phyloP scores from a whole-genome alignment of 2,329 filamentous ascomycete species.

The Sclerotinia borealis region DNA sequence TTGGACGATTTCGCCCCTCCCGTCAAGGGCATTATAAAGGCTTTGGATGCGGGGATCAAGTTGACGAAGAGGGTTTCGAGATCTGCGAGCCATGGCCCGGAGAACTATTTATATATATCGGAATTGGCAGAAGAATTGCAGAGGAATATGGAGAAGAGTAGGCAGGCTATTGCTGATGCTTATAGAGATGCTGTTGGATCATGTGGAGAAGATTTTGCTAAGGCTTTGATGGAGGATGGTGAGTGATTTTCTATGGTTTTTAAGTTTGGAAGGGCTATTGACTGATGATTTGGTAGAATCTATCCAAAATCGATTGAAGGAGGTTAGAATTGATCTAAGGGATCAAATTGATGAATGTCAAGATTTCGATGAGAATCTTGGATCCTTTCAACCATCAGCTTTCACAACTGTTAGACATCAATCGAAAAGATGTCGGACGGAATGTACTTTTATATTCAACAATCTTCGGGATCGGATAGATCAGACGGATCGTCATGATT shows the following conservation, averaged over 20 bases:
- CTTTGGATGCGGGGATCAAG: slow-evolving; percentile 27
- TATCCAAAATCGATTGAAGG: slow-evolving; percentile 24
- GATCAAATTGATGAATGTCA: slow-evolving; percentile 27
- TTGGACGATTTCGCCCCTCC: slow-evolving; percentile 24
- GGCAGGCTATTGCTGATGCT: slow-evolving; percentile 23
- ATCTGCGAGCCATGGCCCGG: slow-evolving; percentile 20
- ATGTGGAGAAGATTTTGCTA: slow-evolving; percentile 24
- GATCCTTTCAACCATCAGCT: slow-evolving; percentile 22
- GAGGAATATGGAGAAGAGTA: slow-evolving; percentile 21
- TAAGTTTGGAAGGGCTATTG: neutral
- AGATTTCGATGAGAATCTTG: slow-evolving; percentile 27
- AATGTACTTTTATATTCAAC: slow-evolving; percentile 26
- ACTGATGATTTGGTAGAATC: slow-evolving; percentile 18
- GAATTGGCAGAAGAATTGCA: slow-evolving; percentile 24
- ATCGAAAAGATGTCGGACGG: slow-evolving; percentile 23
- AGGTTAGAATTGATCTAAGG: slow-evolving; percentile 26
- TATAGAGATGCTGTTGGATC: slow-evolving; percentile 22
- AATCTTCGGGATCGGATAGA: slow-evolving; percentile 19
- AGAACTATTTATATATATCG: slow-evolving; percentile 25
- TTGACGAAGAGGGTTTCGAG: slow-evolving; percentile 23
- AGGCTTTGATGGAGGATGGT: slow-evolving; percentile 27
- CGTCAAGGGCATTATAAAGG: slow-evolving; percentile 28
- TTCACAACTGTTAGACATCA: slow-evolving; percentile 23
- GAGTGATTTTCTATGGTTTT: slow-evolving; percentile 14
- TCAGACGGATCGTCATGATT: slow-evolving; percentile 8